These are phyloP conservation scores for Hanseniaspora mollemarum DNA, from an alignment of 805 yeast species.

Conservation along the genomic window DNA sequence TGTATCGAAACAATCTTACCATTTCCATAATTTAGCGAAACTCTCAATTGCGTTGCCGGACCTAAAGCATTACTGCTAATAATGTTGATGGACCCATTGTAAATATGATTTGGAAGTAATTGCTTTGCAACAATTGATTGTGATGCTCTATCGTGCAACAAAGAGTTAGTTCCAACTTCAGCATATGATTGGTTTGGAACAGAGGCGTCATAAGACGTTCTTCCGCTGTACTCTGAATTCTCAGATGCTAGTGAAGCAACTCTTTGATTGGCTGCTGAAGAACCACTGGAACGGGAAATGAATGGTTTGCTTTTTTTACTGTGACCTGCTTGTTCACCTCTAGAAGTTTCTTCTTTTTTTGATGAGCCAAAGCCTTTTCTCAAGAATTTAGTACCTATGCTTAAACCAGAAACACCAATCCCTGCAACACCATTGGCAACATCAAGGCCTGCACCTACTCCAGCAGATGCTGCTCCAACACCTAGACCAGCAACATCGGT, in stretches of 20 bases:
- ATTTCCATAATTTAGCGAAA: constrained; percentile 35
- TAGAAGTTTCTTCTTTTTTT: constrained; percentile 16
- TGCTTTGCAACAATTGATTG: constrained; percentile 20
- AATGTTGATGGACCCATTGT: constrained; percentile 19
- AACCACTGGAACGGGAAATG: not conserved
- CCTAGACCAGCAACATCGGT: constrained; percentile 35
- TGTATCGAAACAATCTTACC: constrained; percentile 44
- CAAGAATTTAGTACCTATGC: constrained; percentile 37
- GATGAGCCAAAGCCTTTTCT: constrained; percentile 28
- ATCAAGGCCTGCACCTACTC: constrained; percentile 33
- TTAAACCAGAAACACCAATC: constrained; percentile 33
- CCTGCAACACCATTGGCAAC: constrained; percentile 37
- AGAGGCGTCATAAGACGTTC: constrained; percentile 21
- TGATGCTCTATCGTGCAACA: constrained; percentile 15
- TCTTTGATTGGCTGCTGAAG: not conserved
- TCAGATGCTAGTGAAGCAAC: constrained; percentile 2
- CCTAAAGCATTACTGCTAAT: constrained; percentile 30
- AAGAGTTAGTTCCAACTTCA: constrained; percentile 17
- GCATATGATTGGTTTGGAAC: constrained; percentile 27
- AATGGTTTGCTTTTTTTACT: constrained; percentile 17
- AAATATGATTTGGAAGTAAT: constrained; percentile 20
- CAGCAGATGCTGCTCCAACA: constrained; percentile 31
- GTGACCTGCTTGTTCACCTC: not conserved
- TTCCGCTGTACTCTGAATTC: not conserved
- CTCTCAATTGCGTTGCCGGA: constrained; percentile 41